Percentiles rank a stretch among this genome's conserved stretches.
Evolutionary conservation across 192 early-diverging fungal species (phyloP).

Genomic region (Dispira simplex): DNA sequence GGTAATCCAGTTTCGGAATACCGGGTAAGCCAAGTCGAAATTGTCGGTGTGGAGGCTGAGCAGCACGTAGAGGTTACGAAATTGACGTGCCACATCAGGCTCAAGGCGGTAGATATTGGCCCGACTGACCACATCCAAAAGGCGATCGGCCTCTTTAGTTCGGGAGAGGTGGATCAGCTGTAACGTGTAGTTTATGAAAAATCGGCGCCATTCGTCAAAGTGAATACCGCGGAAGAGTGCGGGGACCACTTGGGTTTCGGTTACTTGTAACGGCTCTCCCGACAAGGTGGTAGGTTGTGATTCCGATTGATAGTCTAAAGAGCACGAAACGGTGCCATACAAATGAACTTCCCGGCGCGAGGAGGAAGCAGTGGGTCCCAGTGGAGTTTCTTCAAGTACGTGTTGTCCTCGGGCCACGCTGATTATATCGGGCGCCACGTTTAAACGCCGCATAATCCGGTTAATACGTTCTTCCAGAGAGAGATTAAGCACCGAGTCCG

Average conservation of each 20-base stretch:
- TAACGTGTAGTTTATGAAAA: slow-evolving; percentile 25
- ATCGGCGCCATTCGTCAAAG: slow-evolving; percentile 24
- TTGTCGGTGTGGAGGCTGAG: slow-evolving; percentile 14
- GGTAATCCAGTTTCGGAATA: background rate
- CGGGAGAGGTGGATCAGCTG: slow-evolving; percentile 18
- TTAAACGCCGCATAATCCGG: slow-evolving; percentile 18
- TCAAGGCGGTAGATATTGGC: slow-evolving; percentile 21
- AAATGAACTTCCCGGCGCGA: background rate
- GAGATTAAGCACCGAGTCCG: slow-evolving; percentile 10
- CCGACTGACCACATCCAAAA: slow-evolving; percentile 20
- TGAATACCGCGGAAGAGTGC: slow-evolving; percentile 26
- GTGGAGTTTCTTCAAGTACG: background rate
- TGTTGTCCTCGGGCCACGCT: slow-evolving; percentile 2
- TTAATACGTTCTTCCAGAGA: slow-evolving; percentile 20
- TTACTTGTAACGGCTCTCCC: background rate
- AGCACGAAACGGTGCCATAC: background rate
- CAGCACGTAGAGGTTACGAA: slow-evolving; percentile 16
- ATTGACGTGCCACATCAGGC: slow-evolving; percentile 6
- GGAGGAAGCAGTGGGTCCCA: slow-evolving; percentile 13
- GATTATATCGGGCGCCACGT: background rate
- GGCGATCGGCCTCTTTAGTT: slow-evolving; percentile 13
- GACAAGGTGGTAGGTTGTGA: background rate
- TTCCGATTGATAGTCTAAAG: background rate
- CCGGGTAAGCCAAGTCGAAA: slow-evolving; percentile 15
- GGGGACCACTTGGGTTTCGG: slow-evolving; percentile 6